Percentiles rank a stretch among this genome's conserved stretches.
These are phyloP conservation scores for Blastobotrys persicus DNA, from an alignment of 1,139 yeast genomes.

Conservation along the genomic window DNA sequence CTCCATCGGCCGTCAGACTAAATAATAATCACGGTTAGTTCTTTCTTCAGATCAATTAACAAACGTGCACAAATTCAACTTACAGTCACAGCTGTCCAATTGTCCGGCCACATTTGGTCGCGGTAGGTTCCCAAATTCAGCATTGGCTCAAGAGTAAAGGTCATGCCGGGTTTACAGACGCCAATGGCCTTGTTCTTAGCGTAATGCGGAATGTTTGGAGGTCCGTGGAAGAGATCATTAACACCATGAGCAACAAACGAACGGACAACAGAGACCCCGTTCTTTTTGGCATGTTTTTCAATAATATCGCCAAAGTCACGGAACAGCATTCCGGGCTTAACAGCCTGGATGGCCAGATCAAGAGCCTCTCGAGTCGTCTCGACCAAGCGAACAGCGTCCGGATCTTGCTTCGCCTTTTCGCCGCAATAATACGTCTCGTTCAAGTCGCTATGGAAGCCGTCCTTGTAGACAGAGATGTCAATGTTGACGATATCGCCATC, in stretches of 20 bases:
- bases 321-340: slow-evolving; percentile 91
- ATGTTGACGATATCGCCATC: slow-evolving; percentile 95
- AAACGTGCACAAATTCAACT: too few relatives aligned
- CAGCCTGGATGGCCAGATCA: slow-evolving; percentile 74
- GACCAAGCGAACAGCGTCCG: slow-evolving; percentile 79
- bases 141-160: slow-evolving; percentile 98
- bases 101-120: slow-evolving; percentile 94
- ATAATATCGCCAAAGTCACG: slow-evolving; percentile 85
- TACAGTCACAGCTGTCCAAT: slow-evolving; percentile 86
- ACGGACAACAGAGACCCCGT: slow-evolving; percentile 82
- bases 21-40: too few relatives aligned
- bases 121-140: slow-evolving; percentile 80
- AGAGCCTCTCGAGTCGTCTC: slow-evolving; percentile 93
- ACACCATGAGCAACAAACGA: slow-evolving; percentile 96
- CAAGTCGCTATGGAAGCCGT: slow-evolving; percentile 91
- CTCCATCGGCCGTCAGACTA: slow-evolving; percentile 74
- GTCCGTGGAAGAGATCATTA: slow-evolving; percentile 81
- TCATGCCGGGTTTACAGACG: slow-evolving; percentile 92
- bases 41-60: too few relatives aligned
- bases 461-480: slow-evolving; percentile 80
- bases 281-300: slow-evolving; percentile 78
- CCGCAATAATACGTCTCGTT: slow-evolving; percentile 98
- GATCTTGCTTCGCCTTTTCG: slow-evolving; percentile 71
- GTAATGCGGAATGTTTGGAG: slow-evolving; percentile 91
- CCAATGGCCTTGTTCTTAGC: slow-evolving; percentile 93